Percentiles rank a stretch among this genome's conserved stretches.
Conservation (phyloP, 441 rosid species). For the Euphorbia schlechtendalii region DNA sequence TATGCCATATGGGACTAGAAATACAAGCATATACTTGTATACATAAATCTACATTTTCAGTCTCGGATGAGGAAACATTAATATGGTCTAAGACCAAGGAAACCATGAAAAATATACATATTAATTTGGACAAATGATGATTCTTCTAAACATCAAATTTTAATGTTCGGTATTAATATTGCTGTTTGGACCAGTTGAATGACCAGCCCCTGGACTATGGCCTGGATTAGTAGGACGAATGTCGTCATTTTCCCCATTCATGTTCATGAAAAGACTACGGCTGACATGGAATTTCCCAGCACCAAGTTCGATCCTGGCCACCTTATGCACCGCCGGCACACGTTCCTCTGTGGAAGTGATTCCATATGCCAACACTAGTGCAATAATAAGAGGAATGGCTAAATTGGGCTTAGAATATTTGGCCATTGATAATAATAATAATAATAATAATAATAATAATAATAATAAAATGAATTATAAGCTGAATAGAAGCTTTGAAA, state of each 20-base stretch:
- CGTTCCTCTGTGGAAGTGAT: conserved; percentile 23
- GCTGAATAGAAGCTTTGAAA: background rate
- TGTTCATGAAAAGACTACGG: background rate
- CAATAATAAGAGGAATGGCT: conserved; percentile 16
- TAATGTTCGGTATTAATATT: background rate
- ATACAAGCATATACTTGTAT: background rate
- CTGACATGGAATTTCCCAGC: background rate
- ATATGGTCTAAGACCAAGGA: no score
- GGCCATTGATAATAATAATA: conserved; percentile 23
- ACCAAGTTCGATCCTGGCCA: background rate
- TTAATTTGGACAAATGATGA: no score
- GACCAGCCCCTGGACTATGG: conserved; percentile 45
- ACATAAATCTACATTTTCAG: no score
- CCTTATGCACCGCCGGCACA: background rate
- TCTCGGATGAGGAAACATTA: background rate
- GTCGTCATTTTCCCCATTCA: conserved; percentile 18
- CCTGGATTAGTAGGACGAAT: conserved; percentile 40
- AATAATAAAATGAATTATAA: background rate
- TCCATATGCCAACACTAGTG: conserved; percentile 21
- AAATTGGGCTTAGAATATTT: conserved; percentile 17
- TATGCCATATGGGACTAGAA: background rate
- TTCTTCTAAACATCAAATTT: background rate
- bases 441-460: no score
- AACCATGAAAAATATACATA: no score
- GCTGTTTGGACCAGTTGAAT: conserved; percentile 23